Base-by-base conservation (phyloP, 352 stramenopile species). In the Globisporangium nagaii region DNA sequence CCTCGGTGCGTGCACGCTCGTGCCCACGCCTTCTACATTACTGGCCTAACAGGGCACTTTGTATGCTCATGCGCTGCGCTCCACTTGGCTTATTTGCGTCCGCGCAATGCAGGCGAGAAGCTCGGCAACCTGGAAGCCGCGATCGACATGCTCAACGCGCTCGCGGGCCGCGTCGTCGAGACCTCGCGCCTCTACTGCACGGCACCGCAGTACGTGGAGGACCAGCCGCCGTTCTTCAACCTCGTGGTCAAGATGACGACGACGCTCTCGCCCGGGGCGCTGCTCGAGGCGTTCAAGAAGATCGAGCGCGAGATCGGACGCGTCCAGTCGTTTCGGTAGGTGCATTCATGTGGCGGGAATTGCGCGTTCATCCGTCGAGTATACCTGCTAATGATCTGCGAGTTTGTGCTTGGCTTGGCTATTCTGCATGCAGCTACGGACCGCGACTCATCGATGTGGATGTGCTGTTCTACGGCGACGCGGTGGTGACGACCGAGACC, bases 151-250 rank as follows among this genome's bases (percentile, higher is more conserved):
- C 64, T 93, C 28, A 50, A 49, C 3, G 47, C 67, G 31, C 67
- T 67, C 41, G 79, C 71, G 15, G 83, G 83, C 8, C 63, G 53
- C 15, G 58, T 93, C 52, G 51, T 73, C 28, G 71, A 68, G 46
- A 98, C 92, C 25, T 98, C 95, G 4, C 87, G 86, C 45, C 75
- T 98, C 10, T 96, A 98, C 56, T 76, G 86, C 60, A 98, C 94
- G 10, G 72, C 75, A 27, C 88, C 96, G 19, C 96, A 98, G 73
- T 98, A 98, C 68, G 86, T 98, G 27, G 88, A 86, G 19, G 86
- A 98, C 71, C 96, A 98, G 66, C 88, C 90, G n/a, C 44, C 65
- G 11, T 99, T 98, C 71, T 70, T 98, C 37, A 99, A 99, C 66
- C 82, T 95, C 19, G 93, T 93, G 6, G 71, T 97, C 10, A 68